Evolutionary conservation across 345 rosid species (phyloP), one percentile per base, ranked within the genome.

Genomic region (Garcia nutans): DNA sequence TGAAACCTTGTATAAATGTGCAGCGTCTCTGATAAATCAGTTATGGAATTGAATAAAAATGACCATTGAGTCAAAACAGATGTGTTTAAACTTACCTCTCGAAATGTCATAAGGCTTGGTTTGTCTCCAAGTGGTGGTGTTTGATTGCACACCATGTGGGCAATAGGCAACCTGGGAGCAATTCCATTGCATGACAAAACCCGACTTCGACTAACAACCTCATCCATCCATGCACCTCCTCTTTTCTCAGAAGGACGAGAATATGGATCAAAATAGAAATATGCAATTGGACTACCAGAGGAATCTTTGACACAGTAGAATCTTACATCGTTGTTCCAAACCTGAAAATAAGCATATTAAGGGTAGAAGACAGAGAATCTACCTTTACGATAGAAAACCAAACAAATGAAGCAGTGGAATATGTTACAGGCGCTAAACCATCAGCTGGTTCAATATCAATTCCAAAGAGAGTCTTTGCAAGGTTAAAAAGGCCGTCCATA

Each of bases 141-240:
- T 84, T 92, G 98, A 85, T 94, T 94, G 85, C 98, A 94, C 58
- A 92, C 97, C 96, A 94, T 91, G 84, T 92, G 97, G 20, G 98
- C 97, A 77, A 94, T 82, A 68, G 92, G 95, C 63, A 91, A 87
- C 86, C 95, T 87, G 2, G 86, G 71, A 3, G 78, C 20, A 61
- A 77, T 75, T 63, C 90, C 91, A 77, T 84, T 86, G 54, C 65
- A 82, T 68, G 95, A 86, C 82, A 91, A 23, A 70, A 92, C 89
- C 59, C 86, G 90, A 82, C 98, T 94, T 70, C 94, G 88, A 42
- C 87, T 79, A 83, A 92, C 81, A 57, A 94, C 98, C 80, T 92
- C 98, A 82, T 85, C 88, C 97, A 92, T 88, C 97, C 98, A 94
- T 65, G 98, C 98, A 62, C 97, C 98, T 28, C 83, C 96, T 74